Percentiles rank a stretch among this genome's conserved stretches.
phyloP scores from a whole-genome alignment of 352 stramenopile genomes.

The Phytophthora citricola region DNA sequence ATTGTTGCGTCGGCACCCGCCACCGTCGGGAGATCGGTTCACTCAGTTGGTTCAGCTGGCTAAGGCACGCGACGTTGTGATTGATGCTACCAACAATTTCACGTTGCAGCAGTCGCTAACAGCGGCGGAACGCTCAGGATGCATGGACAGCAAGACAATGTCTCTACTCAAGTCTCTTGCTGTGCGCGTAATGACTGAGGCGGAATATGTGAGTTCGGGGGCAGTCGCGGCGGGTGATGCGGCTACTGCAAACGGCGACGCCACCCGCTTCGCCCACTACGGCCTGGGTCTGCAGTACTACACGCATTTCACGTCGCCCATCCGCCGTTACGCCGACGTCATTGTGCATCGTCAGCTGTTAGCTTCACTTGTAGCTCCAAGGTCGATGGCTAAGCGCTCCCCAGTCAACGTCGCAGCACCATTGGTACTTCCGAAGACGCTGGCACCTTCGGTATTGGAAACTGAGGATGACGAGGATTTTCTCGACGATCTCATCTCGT shows the following conservation, averaged over 20 bases:
- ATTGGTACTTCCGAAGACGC: constrained; percentile 50
- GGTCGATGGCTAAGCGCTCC: not conserved
- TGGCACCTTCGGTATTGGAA: constrained; percentile 66
- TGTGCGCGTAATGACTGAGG: constrained; percentile 95
- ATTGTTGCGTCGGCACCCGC: constrained; percentile 88
- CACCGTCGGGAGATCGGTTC: constrained; percentile 79
- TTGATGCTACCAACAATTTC: constrained; percentile 84
- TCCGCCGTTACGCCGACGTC: constrained; percentile 91
- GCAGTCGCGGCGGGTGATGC: constrained; percentile 47
- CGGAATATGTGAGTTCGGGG: constrained; percentile 91
- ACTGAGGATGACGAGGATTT: constrained; percentile 61
- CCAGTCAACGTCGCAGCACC: not conserved
- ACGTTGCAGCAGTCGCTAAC: constrained; percentile 82
- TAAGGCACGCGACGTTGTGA: constrained; percentile 69
- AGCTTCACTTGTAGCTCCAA: constrained; percentile 45
- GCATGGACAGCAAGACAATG: constrained; percentile 83
- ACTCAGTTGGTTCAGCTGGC: constrained; percentile 77
- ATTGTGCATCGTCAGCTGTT: constrained; percentile 92
- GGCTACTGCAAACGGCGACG: constrained; percentile 49
- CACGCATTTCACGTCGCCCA: constrained; percentile 93
- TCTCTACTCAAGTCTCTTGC: constrained; percentile 93
- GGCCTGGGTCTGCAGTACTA: constrained; percentile 90
- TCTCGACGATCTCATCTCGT: constrained; percentile 70
- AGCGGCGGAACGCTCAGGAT: constrained; percentile 58
- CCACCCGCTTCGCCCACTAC: constrained; percentile 85